Evolutionary conservation across 2,329 filamentous ascomycete species (phyloP).

Genomic region (Xylariaceae sp.): DNA sequence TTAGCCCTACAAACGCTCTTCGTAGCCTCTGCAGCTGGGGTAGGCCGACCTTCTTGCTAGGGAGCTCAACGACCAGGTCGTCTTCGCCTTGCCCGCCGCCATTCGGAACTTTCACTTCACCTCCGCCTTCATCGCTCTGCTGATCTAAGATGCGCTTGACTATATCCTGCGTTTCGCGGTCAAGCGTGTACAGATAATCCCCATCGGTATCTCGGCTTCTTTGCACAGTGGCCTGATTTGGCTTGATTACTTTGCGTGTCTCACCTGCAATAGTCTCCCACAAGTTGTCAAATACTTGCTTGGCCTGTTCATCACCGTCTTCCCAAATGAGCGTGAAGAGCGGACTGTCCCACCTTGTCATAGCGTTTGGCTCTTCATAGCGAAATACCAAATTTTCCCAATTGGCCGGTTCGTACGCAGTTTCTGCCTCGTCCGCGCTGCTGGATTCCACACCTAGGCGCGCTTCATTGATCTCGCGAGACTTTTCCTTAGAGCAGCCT

Average conservation of each 20-base stretch:
- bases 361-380: constrained; percentile 85
- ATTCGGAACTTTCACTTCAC: constrained; percentile 58
- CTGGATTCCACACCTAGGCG: constrained; percentile 50
- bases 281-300: constrained; percentile 65
- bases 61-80: constrained; percentile 67
- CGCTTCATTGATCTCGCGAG: constrained; percentile 64
- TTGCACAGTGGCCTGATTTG: constrained; percentile 77
- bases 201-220: constrained; percentile 66
- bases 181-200: constrained; percentile 81
- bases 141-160: constrained; percentile 72
- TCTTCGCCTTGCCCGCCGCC: constrained; percentile 44
- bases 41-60: constrained; percentile 68
- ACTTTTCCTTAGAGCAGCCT: constrained; percentile 60
- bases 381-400: constrained; percentile 82
- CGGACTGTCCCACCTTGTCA: constrained; percentile 84
- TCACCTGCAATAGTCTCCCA: constrained; percentile 77
- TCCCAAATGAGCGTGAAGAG: constrained; percentile 81
- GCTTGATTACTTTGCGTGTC: constrained; percentile 67
- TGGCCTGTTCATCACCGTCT: constrained; percentile 67
- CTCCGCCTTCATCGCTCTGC: constrained; percentile 70
- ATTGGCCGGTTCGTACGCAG: constrained; percentile 61
- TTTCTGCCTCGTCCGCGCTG: constrained; percentile 46
- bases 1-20: constrained; percentile 78
- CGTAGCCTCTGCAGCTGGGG: constrained; percentile 79
- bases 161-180: constrained; percentile 79